Evolutionary conservation across 305 asterid genomes (phyloP).

Genomic region (Solanum hybrid): DNA sequence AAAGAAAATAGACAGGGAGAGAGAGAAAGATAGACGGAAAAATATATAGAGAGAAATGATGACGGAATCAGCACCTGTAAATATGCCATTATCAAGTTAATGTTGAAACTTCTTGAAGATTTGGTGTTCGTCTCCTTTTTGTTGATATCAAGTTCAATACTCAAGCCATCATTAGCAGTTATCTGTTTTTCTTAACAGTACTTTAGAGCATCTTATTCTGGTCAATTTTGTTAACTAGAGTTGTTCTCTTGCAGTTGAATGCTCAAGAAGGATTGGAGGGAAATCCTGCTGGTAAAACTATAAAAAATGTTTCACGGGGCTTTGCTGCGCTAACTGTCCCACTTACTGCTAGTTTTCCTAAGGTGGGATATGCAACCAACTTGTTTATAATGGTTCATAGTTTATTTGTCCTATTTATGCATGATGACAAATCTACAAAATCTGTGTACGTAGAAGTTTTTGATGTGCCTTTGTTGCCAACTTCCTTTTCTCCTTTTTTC

Average conservation of each 20-base stretch:
- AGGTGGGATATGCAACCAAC: slow-evolving; percentile 38
- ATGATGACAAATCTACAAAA: background rate
- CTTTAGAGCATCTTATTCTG: background rate
- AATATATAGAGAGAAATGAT: background rate
- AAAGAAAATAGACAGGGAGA: background rate
- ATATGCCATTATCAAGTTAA: background rate
- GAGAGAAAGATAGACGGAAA: background rate
- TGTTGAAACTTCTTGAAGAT: background rate
- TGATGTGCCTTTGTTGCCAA: background rate
- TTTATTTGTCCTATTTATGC: background rate
- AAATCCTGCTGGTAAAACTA: slow-evolving; percentile 46
- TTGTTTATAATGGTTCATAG: background rate
- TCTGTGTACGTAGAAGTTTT: background rate
- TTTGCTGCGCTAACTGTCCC: slow-evolving; percentile 70
- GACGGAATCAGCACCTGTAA: background rate
- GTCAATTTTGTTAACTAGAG: background rate
- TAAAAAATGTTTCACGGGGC: slow-evolving; percentile 63
- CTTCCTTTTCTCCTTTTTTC: background rate
- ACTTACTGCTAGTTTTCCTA: slow-evolving; percentile 57
- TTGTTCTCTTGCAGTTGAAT: slow-evolving; percentile 42
- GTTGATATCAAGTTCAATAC: slow-evolving; percentile 1
- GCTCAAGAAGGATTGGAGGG: slow-evolving; percentile 94
- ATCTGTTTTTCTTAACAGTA: background rate
- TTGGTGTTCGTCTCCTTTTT: background rate
- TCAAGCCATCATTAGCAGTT: background rate